Conservation (phyloP, 495 filamentous ascomycete species). For the Terfezia claveryi region DNA sequence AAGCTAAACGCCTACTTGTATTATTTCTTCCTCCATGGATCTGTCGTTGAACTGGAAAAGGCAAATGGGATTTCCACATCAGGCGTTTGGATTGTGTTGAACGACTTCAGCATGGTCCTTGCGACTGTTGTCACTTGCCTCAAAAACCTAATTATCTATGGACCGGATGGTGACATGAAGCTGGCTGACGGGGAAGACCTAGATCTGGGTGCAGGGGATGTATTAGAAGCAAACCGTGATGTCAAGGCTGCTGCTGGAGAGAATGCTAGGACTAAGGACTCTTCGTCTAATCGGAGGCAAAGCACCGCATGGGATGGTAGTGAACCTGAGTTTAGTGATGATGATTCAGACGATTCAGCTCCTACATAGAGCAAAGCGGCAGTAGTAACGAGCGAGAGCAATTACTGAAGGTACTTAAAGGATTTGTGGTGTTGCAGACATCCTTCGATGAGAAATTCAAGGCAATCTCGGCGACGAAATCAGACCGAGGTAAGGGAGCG, state of each 20-base stretch:
- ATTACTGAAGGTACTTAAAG: slow-evolving; percentile 33
- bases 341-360: slow-evolving; percentile 13
- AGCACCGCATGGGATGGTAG: background rate
- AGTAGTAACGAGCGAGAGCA: slow-evolving; percentile 24
- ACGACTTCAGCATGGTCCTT: slow-evolving; percentile 46
- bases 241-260: slow-evolving; percentile 13
- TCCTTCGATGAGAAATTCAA: slow-evolving; percentile 47
- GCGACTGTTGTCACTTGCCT: slow-evolving; percentile 41
- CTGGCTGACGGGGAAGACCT: slow-evolving; percentile 21
- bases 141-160: slow-evolving; percentile 28
- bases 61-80: slow-evolving; percentile 37
- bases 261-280: slow-evolving; percentile 16
- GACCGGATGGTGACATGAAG: slow-evolving; percentile 23
- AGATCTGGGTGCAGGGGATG: slow-evolving; percentile 19
- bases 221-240: slow-evolving; percentile 16
- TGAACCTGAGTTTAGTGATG: slow-evolving; percentile 13
- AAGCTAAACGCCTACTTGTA: slow-evolving; percentile 48
- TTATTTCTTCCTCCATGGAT: slow-evolving; percentile 54
- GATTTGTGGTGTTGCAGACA: slow-evolving; percentile 30
- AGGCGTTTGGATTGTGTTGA: slow-evolving; percentile 42
- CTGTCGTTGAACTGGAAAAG: slow-evolving; percentile 28
- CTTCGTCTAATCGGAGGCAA: background rate
- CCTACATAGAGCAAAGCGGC: slow-evolving; percentile 12
- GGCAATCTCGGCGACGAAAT: slow-evolving; percentile 27
- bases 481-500: too few relatives aligned